phyloP scores from a whole-genome alignment of 345 rosid genomes.

The Angophora floribunda region DNA sequence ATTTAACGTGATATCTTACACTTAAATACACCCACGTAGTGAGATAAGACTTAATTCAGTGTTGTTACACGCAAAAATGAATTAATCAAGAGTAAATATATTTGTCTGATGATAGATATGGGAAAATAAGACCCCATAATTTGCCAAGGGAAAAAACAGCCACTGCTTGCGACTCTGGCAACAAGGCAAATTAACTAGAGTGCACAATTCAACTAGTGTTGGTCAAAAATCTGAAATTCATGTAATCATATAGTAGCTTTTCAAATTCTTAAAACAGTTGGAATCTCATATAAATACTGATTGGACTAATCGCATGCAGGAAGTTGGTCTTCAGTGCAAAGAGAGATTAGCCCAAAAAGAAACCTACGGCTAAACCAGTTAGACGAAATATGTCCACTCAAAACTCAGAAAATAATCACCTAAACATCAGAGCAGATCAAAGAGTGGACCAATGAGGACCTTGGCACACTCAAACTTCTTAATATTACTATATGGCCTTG shows the following conservation, averaged over 20 bases:
- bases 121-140: neutral
- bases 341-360: neutral
- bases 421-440: neutral
- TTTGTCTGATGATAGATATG: neutral
- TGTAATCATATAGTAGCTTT: neutral
- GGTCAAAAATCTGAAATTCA: neutral
- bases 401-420: neutral
- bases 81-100: neutral
- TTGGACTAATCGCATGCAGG: neutral
- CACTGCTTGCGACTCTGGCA: neutral
- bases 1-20: neutral
- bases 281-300: neutral
- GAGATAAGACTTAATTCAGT: neutral
- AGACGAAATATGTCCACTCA: neutral
- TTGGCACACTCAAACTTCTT: neutral
- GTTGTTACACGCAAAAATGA: neutral
- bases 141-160: neutral
- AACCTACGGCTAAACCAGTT: neutral
- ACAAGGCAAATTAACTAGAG: neutral
- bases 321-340: neutral
- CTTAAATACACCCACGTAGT: neutral
- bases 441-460: neutral
- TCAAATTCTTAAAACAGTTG: neutral
- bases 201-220: neutral
- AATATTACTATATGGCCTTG: neutral